phyloP scores from a whole-genome alignment of 148 eudicot genomes.

The Hydrangea macrophylla region DNA sequence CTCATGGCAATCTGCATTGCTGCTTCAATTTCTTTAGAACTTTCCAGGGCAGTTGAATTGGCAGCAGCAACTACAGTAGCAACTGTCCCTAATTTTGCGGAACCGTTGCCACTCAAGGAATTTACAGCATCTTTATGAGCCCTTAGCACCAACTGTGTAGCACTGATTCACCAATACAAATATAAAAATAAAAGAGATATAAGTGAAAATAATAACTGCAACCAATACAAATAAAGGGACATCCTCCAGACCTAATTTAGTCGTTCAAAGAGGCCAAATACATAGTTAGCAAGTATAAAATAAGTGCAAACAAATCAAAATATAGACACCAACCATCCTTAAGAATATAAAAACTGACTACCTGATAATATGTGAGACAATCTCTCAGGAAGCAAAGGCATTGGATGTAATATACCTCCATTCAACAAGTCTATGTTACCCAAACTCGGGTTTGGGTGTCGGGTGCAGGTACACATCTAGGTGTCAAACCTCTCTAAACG shows the following conservation, averaged over 20 bases:
- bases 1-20: constrained; percentile 89
- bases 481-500: no score
- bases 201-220: constrained; percentile 1
- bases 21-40: constrained; percentile 91
- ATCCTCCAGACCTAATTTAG: not conserved
- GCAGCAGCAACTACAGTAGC: constrained; percentile 99
- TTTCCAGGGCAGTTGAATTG: constrained; percentile 74
- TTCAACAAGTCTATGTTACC: no score
- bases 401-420: no score
- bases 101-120: constrained; percentile 87
- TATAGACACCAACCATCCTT: not conserved
- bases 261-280: not conserved
- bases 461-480: no score
- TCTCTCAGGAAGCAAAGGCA: not conserved
- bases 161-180: constrained; percentile 42
- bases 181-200: constrained; percentile 4
- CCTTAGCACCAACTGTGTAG: constrained; percentile 86
- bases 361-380: not conserved
- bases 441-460: no score
- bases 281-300: not conserved
- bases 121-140: constrained; percentile 99
- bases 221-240: not conserved
- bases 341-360: not conserved
- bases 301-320: not conserved
- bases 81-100: constrained; percentile 77